Evolutionary conservation across 306 rosid species (phyloP), one percentile per base, ranked within the genome.

Genomic region (Cucurbita pepo): DNA sequence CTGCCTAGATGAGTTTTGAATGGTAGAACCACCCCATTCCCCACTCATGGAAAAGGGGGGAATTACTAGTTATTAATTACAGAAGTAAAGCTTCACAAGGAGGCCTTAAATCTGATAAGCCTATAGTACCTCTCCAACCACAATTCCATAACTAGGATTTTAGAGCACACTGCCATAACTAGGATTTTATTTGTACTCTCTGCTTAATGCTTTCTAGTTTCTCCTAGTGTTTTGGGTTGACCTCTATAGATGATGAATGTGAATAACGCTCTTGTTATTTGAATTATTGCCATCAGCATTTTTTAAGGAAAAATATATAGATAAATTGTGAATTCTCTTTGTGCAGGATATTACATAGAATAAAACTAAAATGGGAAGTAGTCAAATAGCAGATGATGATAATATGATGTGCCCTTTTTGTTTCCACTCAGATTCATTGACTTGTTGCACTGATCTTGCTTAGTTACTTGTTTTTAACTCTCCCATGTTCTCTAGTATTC

Each of bases 211-310:
- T 58, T 58, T 12, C 13, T 55, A 55, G 59, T 34, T 14, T 59
- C 19, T 59, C 18, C 11, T 59, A 34, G 6, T 30, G 43, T 34
- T 6, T 59, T 36, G 47, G 67, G 45, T 37, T 61, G 67, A 36
- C 67, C 52, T 63, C 15, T 63, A 41, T 41, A 63, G 51, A 30
- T 63, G 34, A 10, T 63, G 70, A 63, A 63, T 40, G 51, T n/a
- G 70, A 63, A 63, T 63, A 18, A 63, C n/a, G 12, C 22, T 67
- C 41, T 67, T 67, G 73, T 45, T 60, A 60, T 60, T 60, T 60
- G 45, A 60, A 60, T 60, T 40, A 16, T 61, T 7, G 21, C 22
- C 47, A 61, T 61, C 21, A 7, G 21, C 67, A 60, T 60, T 7
- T 14, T 37, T 56, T 16, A 30, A 4, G 6, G 14, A 56, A 58